A percentile compares a stretch with the other conserved stretches of the same genome.
Conservation (phyloP, 73 alveolate species). For the Tetrahymena elliotti region DNA sequence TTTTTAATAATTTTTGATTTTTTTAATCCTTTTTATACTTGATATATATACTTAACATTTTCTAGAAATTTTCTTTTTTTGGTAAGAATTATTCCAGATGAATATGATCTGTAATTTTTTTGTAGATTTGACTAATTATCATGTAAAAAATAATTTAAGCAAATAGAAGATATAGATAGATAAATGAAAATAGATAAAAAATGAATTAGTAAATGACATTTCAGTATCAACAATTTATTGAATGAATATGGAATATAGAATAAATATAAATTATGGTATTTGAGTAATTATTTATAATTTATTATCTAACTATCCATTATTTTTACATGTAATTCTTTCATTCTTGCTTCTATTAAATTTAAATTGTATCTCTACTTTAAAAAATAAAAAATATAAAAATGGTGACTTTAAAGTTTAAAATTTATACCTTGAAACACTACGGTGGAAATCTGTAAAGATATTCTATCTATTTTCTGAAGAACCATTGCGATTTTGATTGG, state of each 20-base stretch:
- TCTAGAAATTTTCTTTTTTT: not conserved
- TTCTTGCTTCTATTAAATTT: not conserved
- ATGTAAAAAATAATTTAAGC: too few relatives aligned
- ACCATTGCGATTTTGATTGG: not conserved
- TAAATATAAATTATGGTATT: too few relatives aligned
- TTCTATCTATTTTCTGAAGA: not conserved
- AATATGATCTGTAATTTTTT: not conserved
- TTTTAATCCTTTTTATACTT: not conserved
- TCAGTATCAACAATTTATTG: too few relatives aligned
- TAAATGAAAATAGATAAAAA: not conserved
- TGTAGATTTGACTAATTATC: too few relatives aligned
- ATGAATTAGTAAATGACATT: too few relatives aligned
- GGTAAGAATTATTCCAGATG: not conserved
- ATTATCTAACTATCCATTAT: too few relatives aligned
- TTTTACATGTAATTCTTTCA: too few relatives aligned
- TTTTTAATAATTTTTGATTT: not conserved
- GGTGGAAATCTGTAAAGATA: not conserved
- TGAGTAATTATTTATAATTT: too few relatives aligned
- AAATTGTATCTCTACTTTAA: not conserved
- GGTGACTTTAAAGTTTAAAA: not conserved
- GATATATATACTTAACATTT: not conserved
- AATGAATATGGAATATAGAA: too few relatives aligned
- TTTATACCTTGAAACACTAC: not conserved
- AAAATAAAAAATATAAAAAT: not conserved
- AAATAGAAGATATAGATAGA: not conserved